Conservation (phyloP, 805 yeast species). For the Candida nanaspora region DNA sequence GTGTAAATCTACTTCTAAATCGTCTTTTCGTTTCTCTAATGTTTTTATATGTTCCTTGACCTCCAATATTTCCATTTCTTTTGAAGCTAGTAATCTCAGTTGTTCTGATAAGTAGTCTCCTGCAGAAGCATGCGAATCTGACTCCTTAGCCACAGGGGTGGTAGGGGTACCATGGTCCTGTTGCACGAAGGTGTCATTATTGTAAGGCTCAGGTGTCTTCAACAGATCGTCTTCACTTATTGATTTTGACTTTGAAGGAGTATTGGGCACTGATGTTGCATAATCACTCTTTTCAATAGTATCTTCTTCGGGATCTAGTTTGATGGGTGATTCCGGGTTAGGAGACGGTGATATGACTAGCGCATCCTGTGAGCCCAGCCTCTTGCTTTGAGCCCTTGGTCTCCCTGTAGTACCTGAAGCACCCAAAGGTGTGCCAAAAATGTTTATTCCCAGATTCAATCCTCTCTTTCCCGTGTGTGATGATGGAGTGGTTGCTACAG, state of each 20-base stretch:
- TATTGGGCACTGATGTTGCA: too few relatives aligned
- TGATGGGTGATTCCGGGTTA: conserved; percentile 1
- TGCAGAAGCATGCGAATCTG: background rate
- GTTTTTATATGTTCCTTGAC: conserved; percentile 48
- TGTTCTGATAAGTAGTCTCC: conserved; percentile 41
- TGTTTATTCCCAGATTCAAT: conserved; percentile 23
- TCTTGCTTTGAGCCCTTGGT: background rate
- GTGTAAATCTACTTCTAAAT: conserved; percentile 42
- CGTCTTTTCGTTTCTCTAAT: conserved; percentile 30
- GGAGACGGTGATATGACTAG: background rate
- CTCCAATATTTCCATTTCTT: conserved; percentile 63
- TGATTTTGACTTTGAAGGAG: too few relatives aligned
- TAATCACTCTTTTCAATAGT: background rate
- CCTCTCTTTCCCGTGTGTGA: conserved; percentile 17
- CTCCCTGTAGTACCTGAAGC: too few relatives aligned
- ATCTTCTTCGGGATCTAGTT: conserved; percentile 2
- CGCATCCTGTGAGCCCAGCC: background rate
- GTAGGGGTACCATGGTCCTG: background rate
- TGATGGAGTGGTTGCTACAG: conserved; percentile 4
- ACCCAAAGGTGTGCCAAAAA: conserved; percentile 16
- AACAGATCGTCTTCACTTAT: background rate
- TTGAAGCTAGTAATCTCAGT: conserved; percentile 54
- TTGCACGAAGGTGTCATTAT: background rate
- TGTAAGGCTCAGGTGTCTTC: background rate
- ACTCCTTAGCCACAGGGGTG: background rate